Conservation (phyloP, 2,329 filamentous ascomycete genomes). For the Talaromyces sp. region DNA sequence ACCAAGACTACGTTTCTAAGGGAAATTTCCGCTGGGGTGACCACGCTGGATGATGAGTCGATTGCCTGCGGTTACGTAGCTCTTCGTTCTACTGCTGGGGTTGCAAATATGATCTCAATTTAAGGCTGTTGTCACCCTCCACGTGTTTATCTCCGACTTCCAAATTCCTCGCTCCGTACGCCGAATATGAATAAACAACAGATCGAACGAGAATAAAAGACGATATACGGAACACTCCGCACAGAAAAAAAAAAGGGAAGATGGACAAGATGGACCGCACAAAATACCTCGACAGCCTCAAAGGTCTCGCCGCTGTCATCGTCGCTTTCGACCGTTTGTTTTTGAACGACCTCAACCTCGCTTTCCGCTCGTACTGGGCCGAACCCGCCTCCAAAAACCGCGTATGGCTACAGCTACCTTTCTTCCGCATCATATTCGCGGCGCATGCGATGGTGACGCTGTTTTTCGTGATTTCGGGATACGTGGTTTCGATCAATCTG, state of each 20-base stretch:
- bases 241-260: background rate
- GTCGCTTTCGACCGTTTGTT: constrained; percentile 26
- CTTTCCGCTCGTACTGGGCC: constrained; percentile 25
- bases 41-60: background rate
- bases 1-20: background rate
- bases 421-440: constrained; percentile 36
- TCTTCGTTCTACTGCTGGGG: background rate
- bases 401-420: constrained; percentile 32
- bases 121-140: background rate
- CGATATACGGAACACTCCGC: background rate
- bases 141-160: background rate
- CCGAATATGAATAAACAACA: background rate
- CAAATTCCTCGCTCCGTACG: background rate
- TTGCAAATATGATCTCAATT: background rate
- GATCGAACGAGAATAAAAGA: background rate
- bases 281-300: constrained; percentile 29
- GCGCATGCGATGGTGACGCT: constrained; percentile 47
- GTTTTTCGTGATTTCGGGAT: constrained; percentile 59
- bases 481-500: constrained; percentile 54
- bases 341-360: constrained; percentile 25
- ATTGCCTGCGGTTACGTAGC: background rate
- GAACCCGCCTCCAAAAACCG: constrained; percentile 24
- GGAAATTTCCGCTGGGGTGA: background rate
- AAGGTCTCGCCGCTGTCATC: constrained; percentile 28
- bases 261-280: constrained; percentile 1